Base-by-base conservation (phyloP, 345 rosid species). In the Adansonia digitata region DNA sequence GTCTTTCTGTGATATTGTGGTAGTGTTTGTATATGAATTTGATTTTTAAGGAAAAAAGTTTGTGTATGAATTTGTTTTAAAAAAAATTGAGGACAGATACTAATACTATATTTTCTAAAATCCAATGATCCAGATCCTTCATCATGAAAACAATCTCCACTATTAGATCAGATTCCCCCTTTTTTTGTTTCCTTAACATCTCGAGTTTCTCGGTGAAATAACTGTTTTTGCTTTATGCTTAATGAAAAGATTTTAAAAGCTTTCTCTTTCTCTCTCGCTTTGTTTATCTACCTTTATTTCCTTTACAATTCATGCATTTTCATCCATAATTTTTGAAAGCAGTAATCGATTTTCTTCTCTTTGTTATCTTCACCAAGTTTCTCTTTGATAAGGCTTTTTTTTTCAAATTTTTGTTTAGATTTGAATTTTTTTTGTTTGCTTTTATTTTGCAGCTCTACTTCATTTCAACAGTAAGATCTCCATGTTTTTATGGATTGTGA, bases 221-320 rank as follows among this genome's bases (percentile, higher is more conserved):
- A 86, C 80, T 80, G 84, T 85, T 72, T 86, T 85, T 87, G 93
- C 82, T 84, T 89, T 81, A 82, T 79, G 87, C 74, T 85, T 84
- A 81, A 87, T 88, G 91, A 91, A 88, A 77, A 89, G 86, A 35
- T 84, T 90, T 80, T 89, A 75, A 83, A n/a, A n/a, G n/a, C n/a
- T n/a, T n/a, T n/a, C n/a, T n/a, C n/a, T n/a, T n/a, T n/a, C n/a
- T n/a, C n/a, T n/a, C n/a, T n/a, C n/a, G 35, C 55, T 26, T 26
- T 22, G 12, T 24, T 11, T 29, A 1, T 1, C 4, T 31, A 1
- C 3, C 7, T n/a, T 20, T n/a, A 18, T 12, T 75, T 75, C 75
- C 57, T 56, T 57, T 62, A 62, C 78, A 69, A 49, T 75, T 84
- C 74, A 63, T 83, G 80, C 85, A 75, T 35, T 82, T 74, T 52